Evolutionary conservation across 2,329 filamentous ascomycete genomes (phyloP).

Genomic region (Neofusicoccum ribis): DNA sequence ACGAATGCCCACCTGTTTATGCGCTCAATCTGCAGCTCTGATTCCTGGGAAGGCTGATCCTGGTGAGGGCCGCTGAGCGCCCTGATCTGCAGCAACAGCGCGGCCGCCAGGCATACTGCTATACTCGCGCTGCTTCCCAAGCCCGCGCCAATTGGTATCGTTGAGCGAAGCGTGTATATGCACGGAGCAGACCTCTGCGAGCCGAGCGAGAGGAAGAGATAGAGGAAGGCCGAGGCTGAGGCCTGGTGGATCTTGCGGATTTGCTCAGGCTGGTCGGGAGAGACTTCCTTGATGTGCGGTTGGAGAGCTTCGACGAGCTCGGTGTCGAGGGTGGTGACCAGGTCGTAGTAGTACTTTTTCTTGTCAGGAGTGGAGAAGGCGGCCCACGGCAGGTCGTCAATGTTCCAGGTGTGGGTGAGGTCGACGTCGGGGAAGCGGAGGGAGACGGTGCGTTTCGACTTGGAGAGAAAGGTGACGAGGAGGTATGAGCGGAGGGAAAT

Average conservation of each 20-base stretch:
- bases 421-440: constrained; percentile 90
- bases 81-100: constrained; percentile 82
- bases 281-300: constrained; percentile 74
- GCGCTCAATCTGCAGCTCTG: constrained; percentile 84
- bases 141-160: constrained; percentile 88
- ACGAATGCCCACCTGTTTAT: constrained; percentile 99
- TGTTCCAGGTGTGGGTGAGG: constrained; percentile 89
- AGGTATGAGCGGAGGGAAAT: constrained; percentile 96
- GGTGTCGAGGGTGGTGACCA: constrained; percentile 74
- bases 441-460: constrained; percentile 84
- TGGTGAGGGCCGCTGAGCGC: constrained; percentile 87
- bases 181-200: constrained; percentile 76
- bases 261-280: constrained; percentile 63
- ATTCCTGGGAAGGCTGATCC: constrained; percentile 84
- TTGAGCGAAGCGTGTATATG: constrained; percentile 88
- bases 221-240: constrained; percentile 84
- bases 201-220: constrained; percentile 86
- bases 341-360: constrained; percentile 93
- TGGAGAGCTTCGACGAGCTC: constrained; percentile 80
- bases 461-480: constrained; percentile 89
- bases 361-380: constrained; percentile 76
- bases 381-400: constrained; percentile 86
- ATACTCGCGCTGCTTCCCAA: constrained; percentile 94
- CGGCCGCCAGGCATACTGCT: constrained; percentile 81
- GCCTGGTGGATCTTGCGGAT: constrained; percentile 80